Evolutionary conservation across 257 asterid genomes (phyloP).

Genomic region (Capsicum chinense): DNA sequence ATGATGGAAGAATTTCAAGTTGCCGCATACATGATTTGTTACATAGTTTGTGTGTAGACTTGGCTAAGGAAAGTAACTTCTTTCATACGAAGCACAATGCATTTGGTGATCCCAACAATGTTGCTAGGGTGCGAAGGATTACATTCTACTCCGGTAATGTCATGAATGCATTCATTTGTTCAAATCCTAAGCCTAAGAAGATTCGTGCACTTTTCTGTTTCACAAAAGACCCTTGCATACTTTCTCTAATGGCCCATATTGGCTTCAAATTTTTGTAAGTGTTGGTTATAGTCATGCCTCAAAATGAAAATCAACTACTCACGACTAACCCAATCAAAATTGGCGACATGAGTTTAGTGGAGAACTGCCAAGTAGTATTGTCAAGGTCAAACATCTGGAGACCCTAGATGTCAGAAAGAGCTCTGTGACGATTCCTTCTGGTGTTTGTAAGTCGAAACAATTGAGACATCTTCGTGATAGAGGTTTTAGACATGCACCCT

Average conservation of each 20-base stretch:
- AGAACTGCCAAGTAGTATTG: background rate
- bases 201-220: conserved; percentile 8
- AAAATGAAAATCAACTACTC: background rate
- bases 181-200: background rate
- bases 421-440: background rate
- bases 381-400: conserved; percentile 25
- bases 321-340: conserved; percentile 9
- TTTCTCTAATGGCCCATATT: background rate
- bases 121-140: background rate
- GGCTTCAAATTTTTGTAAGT: conserved; percentile 20
- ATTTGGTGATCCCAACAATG: background rate
- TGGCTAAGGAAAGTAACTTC: background rate
- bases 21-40: background rate
- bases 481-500: background rate
- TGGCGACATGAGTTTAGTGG: conserved; percentile 6
- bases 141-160: background rate
- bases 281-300: background rate
- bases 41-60: background rate
- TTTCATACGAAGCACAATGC: background rate
- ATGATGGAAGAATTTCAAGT: conserved; percentile 1
- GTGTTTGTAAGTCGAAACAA: conserved; percentile 30
- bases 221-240: background rate
- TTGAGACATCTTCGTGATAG: background rate
- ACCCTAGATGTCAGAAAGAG: conserved; percentile 19
- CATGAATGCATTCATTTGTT: background rate